A percentile compares a stretch with the other conserved stretches of the same genome.
Evolutionary conservation across 805 yeast genomes (phyloP).

Genomic region (Yarrowia sp.): DNA sequence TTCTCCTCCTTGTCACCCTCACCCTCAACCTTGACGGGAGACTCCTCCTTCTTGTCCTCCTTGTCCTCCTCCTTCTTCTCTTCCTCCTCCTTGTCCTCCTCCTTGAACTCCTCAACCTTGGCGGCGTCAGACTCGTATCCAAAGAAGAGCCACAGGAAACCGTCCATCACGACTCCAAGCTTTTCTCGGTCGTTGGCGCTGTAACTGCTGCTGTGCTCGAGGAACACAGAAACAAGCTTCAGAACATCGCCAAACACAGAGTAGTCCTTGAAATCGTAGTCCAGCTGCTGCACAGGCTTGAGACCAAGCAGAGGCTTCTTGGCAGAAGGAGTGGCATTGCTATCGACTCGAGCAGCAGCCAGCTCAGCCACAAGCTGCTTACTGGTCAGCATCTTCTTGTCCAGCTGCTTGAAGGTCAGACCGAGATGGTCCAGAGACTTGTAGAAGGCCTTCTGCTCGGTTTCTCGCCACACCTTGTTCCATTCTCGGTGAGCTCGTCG

Average conservation of each 20-base stretch:
- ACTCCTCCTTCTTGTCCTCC: constrained; percentile 3
- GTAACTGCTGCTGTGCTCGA: constrained; percentile 70
- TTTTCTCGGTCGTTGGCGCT: constrained; percentile 82
- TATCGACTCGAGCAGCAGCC: constrained; percentile 90
- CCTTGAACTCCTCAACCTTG: constrained; percentile 11
- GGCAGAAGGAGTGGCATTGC: constrained; percentile 56
- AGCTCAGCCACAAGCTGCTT: constrained; percentile 91
- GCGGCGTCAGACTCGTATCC: constrained; percentile 43
- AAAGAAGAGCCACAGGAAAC: constrained; percentile 77
- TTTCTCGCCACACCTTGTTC: constrained; percentile 98
- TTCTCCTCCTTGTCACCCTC: constrained; percentile 7
- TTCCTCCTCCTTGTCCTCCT: constrained; percentile 16
- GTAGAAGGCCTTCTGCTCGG: constrained; percentile 92
- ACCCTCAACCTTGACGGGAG: constrained; percentile 9
- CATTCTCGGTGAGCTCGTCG: constrained; percentile 96
- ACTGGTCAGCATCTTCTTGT: constrained; percentile 87
- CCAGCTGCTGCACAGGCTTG: constrained; percentile 79
- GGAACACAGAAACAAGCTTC: constrained; percentile 68
- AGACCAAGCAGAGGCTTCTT: constrained; percentile 87
- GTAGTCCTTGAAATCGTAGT: constrained; percentile 67
- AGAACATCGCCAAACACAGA: constrained; percentile 77
- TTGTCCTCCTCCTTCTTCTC: background rate
- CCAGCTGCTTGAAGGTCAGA: constrained; percentile 94
- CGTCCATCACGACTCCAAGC: constrained; percentile 70
- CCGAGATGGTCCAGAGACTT: constrained; percentile 96